Evolutionary conservation across 257 asterid species (phyloP).

Genomic region (Linderniella brevidens): DNA sequence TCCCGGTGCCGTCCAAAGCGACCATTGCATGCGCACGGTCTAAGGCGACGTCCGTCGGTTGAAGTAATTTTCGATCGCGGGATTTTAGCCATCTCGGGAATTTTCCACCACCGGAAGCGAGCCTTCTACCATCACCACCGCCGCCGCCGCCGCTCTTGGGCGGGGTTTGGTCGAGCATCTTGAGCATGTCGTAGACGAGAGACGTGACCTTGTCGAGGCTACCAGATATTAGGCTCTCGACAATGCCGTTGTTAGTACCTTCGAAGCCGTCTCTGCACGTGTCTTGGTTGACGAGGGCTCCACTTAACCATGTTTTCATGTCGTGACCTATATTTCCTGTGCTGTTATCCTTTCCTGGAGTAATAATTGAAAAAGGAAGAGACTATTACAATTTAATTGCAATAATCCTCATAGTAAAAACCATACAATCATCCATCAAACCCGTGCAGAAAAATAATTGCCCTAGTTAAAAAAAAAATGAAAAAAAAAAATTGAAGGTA

Average conservation of each 20-base stretch:
- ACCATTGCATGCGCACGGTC: constrained; percentile 26
- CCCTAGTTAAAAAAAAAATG: too few relatives aligned
- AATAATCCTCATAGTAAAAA: too few relatives aligned
- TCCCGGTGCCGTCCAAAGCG: constrained; percentile 46
- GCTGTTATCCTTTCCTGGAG: constrained; percentile 6
- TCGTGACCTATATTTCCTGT: constrained; percentile 29
- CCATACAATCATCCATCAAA: too few relatives aligned
- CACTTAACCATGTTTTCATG: constrained; percentile 44
- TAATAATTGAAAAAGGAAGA: too few relatives aligned
- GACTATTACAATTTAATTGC: too few relatives aligned
- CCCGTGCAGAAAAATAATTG: too few relatives aligned
- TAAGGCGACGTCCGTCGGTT: constrained; percentile 10
- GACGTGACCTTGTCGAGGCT: constrained; percentile 37
- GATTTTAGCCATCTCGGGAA: constrained; percentile 39
- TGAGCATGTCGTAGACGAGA: constrained; percentile 26
- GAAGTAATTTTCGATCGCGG: constrained; percentile 27
- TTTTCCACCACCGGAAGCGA: too few relatives aligned
- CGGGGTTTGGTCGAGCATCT: constrained; percentile 25
- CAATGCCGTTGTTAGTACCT: constrained; percentile 29
- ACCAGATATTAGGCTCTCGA: constrained; percentile 27
- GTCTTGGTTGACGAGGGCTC: constrained; percentile 34
- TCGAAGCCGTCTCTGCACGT: constrained; percentile 44
- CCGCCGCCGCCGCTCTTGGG: constrained; percentile 22
- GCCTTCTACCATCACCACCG: background rate
- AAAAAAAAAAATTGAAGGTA: too few relatives aligned